Conservation (phyloP, 2,329 filamentous ascomycete species). For the Fusarium sp. region DNA sequence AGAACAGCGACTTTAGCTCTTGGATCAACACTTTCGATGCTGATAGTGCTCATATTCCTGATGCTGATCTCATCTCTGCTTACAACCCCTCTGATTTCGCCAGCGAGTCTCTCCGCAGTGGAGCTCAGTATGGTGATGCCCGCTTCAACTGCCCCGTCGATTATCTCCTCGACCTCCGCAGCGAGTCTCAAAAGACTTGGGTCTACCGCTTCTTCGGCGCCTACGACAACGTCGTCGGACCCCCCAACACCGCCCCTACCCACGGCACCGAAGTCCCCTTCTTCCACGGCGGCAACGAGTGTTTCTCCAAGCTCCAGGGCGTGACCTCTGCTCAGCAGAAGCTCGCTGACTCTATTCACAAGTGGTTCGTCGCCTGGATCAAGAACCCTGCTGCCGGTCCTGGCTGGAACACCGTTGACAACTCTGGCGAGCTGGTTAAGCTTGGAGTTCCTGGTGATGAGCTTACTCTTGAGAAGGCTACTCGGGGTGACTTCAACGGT, state of each 20-base stretch:
- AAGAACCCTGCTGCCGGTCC: slow-evolving; percentile 57
- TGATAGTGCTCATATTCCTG: slow-evolving; percentile 38
- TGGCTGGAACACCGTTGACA: slow-evolving; percentile 53
- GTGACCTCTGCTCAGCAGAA: slow-evolving; percentile 55
- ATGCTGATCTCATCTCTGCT: slow-evolving; percentile 24
- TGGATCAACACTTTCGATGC: slow-evolving; percentile 46
- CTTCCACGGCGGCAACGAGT: slow-evolving; percentile 59
- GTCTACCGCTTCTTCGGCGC: slow-evolving; percentile 57
- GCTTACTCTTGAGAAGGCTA: slow-evolving; percentile 21
- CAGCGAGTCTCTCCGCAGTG: slow-evolving; percentile 55
- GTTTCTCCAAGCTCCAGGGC: slow-evolving; percentile 49
- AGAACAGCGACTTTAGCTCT: slow-evolving; percentile 45
- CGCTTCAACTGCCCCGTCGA: slow-evolving; percentile 59
- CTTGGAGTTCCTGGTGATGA: slow-evolving; percentile 41
- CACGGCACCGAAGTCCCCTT: slow-evolving; percentile 55
- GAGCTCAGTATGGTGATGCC: slow-evolving; percentile 58
- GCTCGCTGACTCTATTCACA: slow-evolving; percentile 56
- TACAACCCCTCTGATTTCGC: slow-evolving; percentile 49
- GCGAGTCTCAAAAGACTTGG: slow-evolving; percentile 54
- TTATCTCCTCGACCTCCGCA: slow-evolving; percentile 55
- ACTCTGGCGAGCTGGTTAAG: slow-evolving; percentile 32
- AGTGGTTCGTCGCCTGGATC: slow-evolving; percentile 59
- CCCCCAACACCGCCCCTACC: slow-evolving; percentile 40
- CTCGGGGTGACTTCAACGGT: slow-evolving; percentile 24
- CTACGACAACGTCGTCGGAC: slow-evolving; percentile 55